phyloP scores from a whole-genome alignment of 2,329 filamentous ascomycete species.

The Fusarium mangiferae region DNA sequence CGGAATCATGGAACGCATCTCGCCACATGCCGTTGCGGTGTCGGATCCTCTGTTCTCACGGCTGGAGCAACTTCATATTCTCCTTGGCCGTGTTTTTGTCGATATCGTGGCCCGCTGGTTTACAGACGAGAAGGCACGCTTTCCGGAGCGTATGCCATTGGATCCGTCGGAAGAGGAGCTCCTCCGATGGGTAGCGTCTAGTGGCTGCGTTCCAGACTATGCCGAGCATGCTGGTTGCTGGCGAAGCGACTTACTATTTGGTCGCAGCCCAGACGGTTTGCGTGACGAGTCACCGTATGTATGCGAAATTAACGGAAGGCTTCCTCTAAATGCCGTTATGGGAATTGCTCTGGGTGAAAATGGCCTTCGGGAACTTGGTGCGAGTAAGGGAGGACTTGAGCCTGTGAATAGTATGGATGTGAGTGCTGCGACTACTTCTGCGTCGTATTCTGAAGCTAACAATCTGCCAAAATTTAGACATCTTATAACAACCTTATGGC shows the following conservation, averaged over 20 bases:
- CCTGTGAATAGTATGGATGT: constrained; percentile 12
- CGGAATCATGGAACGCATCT: constrained; percentile 13
- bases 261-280: not conserved
- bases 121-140: constrained; percentile 3
- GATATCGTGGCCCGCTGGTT: constrained; percentile 27
- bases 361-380: constrained; percentile 5
- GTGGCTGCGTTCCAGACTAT: constrained; percentile 1
- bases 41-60: not conserved
- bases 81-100: constrained; percentile 16
- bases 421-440: not conserved
- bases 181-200: constrained; percentile 2
- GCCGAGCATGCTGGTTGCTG: constrained; percentile 15
- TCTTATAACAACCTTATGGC: constrained; percentile 3
- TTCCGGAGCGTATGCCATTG: constrained; percentile 23
- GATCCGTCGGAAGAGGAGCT: constrained; percentile 20
- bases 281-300: constrained; percentile 7
- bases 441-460: not conserved
- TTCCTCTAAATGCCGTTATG: constrained; percentile 16
- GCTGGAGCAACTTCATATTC: constrained; percentile 2
- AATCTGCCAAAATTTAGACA: not conserved
- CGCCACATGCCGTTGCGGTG: constrained; percentile 12
- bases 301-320: constrained; percentile 26
- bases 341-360: not conserved
- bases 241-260: constrained; percentile 27
- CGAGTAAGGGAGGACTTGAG: not conserved